phyloP scores from a whole-genome alignment of 805 yeast species.

The Wickerhamiella domercqiae region DNA sequence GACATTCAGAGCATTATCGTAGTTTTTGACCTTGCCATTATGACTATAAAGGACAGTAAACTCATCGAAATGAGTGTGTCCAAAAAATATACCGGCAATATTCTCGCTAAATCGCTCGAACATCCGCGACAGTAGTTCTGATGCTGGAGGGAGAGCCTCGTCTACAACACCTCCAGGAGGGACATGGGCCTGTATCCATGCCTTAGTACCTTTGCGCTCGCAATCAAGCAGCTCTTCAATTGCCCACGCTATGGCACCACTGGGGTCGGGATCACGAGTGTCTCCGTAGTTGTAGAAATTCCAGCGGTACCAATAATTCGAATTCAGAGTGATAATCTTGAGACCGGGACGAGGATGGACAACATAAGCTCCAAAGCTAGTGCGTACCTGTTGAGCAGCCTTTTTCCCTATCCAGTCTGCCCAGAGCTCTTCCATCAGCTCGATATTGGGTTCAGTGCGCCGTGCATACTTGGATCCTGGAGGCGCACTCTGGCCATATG shows the following conservation, averaged over 20 bases:
- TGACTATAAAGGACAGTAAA: slow-evolving; percentile 40
- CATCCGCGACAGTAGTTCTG: slow-evolving; percentile 38
- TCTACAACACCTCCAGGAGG: slow-evolving; percentile 34
- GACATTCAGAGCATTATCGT: slow-evolving; percentile 34
- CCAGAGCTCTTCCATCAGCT: slow-evolving; percentile 35
- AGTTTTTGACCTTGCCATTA: slow-evolving; percentile 28
- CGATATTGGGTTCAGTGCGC: slow-evolving; percentile 31
- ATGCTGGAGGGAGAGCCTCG: slow-evolving; percentile 45
- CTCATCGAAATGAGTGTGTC: slow-evolving; percentile 55
- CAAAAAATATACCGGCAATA: slow-evolving; percentile 51
- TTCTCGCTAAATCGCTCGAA: slow-evolving; percentile 50
- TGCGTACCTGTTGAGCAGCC: slow-evolving; percentile 25
- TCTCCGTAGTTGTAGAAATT: slow-evolving; percentile 41
- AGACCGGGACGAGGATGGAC: slow-evolving; percentile 38
- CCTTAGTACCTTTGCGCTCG: slow-evolving; percentile 41
- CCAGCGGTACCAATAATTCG: slow-evolving; percentile 48
- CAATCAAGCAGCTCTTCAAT: slow-evolving; percentile 42
- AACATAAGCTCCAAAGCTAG: slow-evolving; percentile 47
- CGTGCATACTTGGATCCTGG: slow-evolving; percentile 29
- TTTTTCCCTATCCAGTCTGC: slow-evolving; percentile 30
- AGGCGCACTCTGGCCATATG: slow-evolving; percentile 53
- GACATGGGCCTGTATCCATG: slow-evolving; percentile 57
- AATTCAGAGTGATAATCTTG: slow-evolving; percentile 44
- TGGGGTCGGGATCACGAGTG: slow-evolving; percentile 36
- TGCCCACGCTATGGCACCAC: slow-evolving; percentile 46